Conservation (phyloP, 1,284 basidiomycete genomes). For the Sanghuangporus baumii region DNA sequence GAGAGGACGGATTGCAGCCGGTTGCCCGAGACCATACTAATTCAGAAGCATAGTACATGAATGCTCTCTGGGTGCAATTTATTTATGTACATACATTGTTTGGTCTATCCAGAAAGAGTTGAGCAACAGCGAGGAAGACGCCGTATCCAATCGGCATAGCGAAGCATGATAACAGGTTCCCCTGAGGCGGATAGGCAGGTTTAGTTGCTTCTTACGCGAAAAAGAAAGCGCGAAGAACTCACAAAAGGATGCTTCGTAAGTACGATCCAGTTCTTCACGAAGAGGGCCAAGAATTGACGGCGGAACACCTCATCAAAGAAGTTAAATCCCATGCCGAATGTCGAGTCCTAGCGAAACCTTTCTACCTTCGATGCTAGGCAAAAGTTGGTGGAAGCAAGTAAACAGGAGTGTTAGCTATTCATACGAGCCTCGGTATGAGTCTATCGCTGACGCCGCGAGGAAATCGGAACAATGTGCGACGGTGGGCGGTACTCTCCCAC, state of each 20-base stretch:
- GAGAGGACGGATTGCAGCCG: constrained; percentile 46
- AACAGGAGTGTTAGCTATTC: too few relatives aligned
- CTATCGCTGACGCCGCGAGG: background rate
- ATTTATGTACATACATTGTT: constrained; percentile 43
- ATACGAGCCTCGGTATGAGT: background rate
- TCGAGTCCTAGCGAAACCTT: too few relatives aligned
- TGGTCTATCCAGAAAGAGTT: constrained; percentile 48
- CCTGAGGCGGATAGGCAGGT: constrained; percentile 29
- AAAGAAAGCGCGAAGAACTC: constrained; percentile 26
- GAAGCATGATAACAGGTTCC: constrained; percentile 64
- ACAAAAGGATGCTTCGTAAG: constrained; percentile 59
- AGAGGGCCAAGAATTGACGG: constrained; percentile 56
- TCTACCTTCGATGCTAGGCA: too few relatives aligned
- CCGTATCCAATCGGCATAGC: constrained; percentile 65
- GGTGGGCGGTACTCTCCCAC: background rate
- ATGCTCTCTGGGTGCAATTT: background rate
- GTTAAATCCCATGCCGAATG: too few relatives aligned
- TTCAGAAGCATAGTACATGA: background rate
- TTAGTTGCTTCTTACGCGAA: background rate
- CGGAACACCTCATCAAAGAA: constrained; percentile 15
- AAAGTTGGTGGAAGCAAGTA: too few relatives aligned
- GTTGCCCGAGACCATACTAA: constrained; percentile 61
- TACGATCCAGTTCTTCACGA: constrained; percentile 74
- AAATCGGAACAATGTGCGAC: background rate
- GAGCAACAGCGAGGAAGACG: constrained; percentile 60